phyloP scores from a whole-genome alignment of 441 rosid genomes.

The Eruca vesicaria region DNA sequence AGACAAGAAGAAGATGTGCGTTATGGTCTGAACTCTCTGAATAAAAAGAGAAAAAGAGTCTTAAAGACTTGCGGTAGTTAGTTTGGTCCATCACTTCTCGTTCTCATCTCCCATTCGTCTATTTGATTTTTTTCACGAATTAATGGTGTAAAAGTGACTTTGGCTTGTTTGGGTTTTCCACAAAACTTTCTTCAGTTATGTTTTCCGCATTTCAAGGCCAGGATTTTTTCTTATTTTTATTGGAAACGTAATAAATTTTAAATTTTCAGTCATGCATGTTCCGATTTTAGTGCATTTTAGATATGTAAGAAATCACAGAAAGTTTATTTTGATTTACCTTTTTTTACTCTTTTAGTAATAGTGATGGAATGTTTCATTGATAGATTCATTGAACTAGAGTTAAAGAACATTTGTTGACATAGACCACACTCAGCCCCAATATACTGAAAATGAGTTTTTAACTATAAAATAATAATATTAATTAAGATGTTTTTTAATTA shows the following conservation, averaged over 20 bases:
- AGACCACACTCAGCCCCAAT: background rate
- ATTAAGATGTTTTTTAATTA: background rate
- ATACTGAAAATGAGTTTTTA: background rate
- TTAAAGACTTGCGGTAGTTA: background rate
- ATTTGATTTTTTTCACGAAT: background rate
- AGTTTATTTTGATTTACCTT: too few species aligned
- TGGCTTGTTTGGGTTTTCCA: background rate
- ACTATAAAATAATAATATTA: background rate
- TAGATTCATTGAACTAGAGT: background rate
- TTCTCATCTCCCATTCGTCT: background rate
- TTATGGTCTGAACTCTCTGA: background rate
- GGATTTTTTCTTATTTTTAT: background rate
- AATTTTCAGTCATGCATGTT: background rate
- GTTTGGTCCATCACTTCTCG: background rate
- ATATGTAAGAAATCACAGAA: background rate
- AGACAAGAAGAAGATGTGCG: slow-evolving; percentile 2
- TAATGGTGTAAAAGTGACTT: background rate
- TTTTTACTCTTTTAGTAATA: too few species aligned
- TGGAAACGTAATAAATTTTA: background rate
- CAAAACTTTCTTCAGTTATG: background rate
- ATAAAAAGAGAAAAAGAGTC: background rate
- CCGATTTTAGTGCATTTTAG: background rate
- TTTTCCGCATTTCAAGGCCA: background rate
- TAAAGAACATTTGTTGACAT: background rate
- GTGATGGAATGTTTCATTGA: background rate